Evolutionary conservation across 164 flowering plant species (phyloP), one percentile per base, ranked within the genome.

Genomic region (Amborella trichopoda): DNA sequence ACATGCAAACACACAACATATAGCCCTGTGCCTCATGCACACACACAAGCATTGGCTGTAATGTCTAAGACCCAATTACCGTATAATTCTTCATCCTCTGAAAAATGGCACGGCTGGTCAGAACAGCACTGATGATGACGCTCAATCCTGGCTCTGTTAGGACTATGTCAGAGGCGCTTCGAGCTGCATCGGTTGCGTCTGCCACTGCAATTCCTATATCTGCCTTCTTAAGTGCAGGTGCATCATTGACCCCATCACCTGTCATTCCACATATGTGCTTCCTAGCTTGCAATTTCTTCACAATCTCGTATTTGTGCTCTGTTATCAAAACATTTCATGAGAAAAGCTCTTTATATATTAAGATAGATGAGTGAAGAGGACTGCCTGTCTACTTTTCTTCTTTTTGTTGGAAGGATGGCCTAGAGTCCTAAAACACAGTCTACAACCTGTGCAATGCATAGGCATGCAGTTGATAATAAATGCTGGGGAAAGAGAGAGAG

Each of bases 231-330:
- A 78, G 60, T 6, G 85, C 80, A n/a, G 81, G 85, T 3, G 79
- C 81, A 61, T 76, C 81, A 55, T 74, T 79, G 5, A 79, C 82
- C 40, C 82, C 82, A 62, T 76, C 82, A 26, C 80, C 82, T 8
- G 82, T 79, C 86, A 79, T 79, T 52, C 82, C 82, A 68, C 72
- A 69, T 11, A 79, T 76, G 56, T 79, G 82, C 56, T 74, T 79
- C 45, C 72, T 70, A 26, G 50, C 72, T 68, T 79, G 86, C 41
- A 79, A 48, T 55, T 62, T 62, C 52, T 43, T 57, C 36, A 79
- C 82, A 43, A 79, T 76, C 58, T 76, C 80, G 53, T 76, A 76
- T 50, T 79, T 79, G 34, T 76, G 81, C 54, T 76, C 86, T 76
- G 63, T 18, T 16, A 60, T 23, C 18, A 33, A 49, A 28, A 22